Evolutionary conservation across 768 basidiomycete species (phyloP).

Genomic region (Termitomyces sp.): DNA sequence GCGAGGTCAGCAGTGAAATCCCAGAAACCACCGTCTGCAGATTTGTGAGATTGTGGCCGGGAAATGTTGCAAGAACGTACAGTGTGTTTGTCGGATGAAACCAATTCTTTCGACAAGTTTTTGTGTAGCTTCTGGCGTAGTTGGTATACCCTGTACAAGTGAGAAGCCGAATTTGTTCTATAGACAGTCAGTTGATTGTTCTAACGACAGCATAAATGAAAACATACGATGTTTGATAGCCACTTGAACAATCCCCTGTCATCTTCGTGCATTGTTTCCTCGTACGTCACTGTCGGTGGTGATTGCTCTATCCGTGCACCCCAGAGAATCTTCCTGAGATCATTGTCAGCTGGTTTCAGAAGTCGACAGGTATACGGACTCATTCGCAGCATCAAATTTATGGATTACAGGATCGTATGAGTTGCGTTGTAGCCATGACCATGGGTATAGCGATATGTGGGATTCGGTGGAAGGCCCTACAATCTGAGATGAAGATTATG

Average conservation of each 20-base stretch:
- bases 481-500: neutral
- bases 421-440: slow-evolving; percentile 75
- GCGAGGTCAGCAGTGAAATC: slow-evolving; percentile 91
- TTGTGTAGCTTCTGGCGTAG: slow-evolving; percentile 83
- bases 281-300: slow-evolving; percentile 71
- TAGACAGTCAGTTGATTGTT: neutral
- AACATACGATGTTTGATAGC: slow-evolving; percentile 73
- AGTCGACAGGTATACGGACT: slow-evolving; percentile 34
- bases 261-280: slow-evolving; percentile 65
- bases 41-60: neutral
- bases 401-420: slow-evolving; percentile 73
- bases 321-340: slow-evolving; percentile 70
- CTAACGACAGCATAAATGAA: neutral
- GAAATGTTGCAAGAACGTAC: slow-evolving; percentile 18
- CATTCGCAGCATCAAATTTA: slow-evolving; percentile 24
- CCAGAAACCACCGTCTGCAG: slow-evolving; percentile 90
- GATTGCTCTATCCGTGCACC: slow-evolving; percentile 67
- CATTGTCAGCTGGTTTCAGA: neutral
- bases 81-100: slow-evolving; percentile 83
- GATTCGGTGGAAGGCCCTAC: slow-evolving; percentile 54
- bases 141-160: slow-evolving; percentile 77
- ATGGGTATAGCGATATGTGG: slow-evolving; percentile 85
- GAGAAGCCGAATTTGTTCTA: slow-evolving; percentile 89
- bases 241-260: slow-evolving; percentile 74
- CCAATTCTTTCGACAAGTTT: slow-evolving; percentile 70